Percentiles rank a stretch among this genome's conserved stretches.
Conservation (phyloP, 495 filamentous ascomycete genomes). For the Lophiotrema nucula region DNA sequence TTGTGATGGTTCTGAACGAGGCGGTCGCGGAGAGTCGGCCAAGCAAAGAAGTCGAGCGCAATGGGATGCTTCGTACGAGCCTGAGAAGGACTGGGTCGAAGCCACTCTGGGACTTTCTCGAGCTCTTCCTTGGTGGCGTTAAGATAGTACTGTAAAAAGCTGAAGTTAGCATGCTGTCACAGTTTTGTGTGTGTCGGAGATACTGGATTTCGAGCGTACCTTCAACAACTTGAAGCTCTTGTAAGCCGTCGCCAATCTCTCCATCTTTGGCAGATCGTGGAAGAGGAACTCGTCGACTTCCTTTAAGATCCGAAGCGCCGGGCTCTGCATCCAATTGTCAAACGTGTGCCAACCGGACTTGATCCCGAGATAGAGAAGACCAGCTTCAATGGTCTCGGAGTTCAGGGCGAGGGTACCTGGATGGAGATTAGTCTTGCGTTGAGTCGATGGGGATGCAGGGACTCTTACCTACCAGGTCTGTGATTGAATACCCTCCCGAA, state of each 20-base stretch:
- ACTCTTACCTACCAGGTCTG: no score
- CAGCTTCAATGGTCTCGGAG: constrained; percentile 19
- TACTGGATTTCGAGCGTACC: not conserved
- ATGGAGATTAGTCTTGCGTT: no score
- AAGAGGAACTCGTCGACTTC: constrained; percentile 26
- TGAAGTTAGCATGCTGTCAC: not conserved
- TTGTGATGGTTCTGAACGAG: constrained; percentile 11
- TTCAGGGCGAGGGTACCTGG: constrained; percentile 14
- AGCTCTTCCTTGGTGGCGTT: constrained; percentile 22
- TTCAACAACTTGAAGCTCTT: constrained; percentile 31
- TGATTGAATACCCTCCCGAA: constrained; percentile 18
- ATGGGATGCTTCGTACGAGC: constrained; percentile 23
- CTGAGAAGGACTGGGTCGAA: constrained; percentile 20
- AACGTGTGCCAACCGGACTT: constrained; percentile 22
- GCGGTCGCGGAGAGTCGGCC: constrained; percentile 27
- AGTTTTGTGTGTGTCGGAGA: not conserved
- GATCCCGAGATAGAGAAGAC: constrained; percentile 23
- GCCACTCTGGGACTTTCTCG: constrained; percentile 25
- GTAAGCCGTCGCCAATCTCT: constrained; percentile 22
- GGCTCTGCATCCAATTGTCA: constrained; percentile 27
- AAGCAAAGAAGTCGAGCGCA: constrained; percentile 26
- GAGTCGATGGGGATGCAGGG: no score
- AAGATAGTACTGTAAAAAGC: constrained; percentile 17
- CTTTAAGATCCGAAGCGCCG: constrained; percentile 19
- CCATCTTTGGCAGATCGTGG: constrained; percentile 14